Evolutionary conservation across 176 grass and related monocot genomes (phyloP), one percentile per base, ranked within the genome.

Genomic region (Pontederia paniculata): DNA sequence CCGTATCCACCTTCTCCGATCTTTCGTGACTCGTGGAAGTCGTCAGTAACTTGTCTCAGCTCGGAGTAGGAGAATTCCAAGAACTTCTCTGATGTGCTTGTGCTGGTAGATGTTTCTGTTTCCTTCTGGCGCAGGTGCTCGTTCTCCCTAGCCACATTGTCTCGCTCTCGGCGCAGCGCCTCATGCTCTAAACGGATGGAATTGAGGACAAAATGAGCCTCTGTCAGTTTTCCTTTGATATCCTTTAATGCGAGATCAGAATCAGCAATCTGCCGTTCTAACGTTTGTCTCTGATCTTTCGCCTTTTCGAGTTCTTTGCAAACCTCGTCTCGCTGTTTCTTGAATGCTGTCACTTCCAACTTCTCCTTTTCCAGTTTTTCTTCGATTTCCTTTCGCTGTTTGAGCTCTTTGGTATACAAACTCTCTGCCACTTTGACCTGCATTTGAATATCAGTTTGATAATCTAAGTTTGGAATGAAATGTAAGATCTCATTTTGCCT

Each of bases 1-100:
- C 71, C 89, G 66, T 76, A 84, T 67, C 84, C 84, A 50, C 89
- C 81, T 18, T 83, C 62, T 31, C 88, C 88, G 52, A 94, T 94
- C 62, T 68, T 74, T 48, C 50, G 55, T 15, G 42, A 81, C 0
- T 41, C 62, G 50, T 84, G 59, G n/a, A 95, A 95, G 57, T 88
- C 45, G 7, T 74, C 43, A 14, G 84, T 84, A 54, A 84, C 84
- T 71, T 88, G 65, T 63, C 74, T 50, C 28, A 82, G 57, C 59
- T 95, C 89, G 2, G 10, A 37, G 47, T 71, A 78, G 43, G 74
- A 73, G 62, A 95, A 95, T 41, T 88, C 71, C 48, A 65, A 68
- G 53, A 80, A 73, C 48, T 21, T 63, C 53, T 72, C 53, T 12
- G 67, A 50, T 74, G 46, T 4, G 43, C 20, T 10, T 58, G 65